phyloP scores from a whole-genome alignment of 306 rosid species.

The Cicer yamashitae region DNA sequence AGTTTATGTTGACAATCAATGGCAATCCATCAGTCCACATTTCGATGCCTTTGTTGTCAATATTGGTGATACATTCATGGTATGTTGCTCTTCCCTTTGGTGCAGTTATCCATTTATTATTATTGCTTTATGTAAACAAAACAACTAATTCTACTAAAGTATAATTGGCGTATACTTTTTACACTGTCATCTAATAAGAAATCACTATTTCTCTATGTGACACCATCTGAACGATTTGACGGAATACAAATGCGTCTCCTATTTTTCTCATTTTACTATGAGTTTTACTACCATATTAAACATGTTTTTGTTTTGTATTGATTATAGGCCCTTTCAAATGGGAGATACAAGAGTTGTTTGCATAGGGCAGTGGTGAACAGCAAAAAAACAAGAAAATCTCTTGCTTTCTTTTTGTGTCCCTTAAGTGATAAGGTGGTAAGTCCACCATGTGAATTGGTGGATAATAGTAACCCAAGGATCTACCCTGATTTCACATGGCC shows the following conservation, averaged over 20 bases:
- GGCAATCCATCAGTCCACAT: conserved; percentile 79
- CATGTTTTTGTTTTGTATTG: background rate
- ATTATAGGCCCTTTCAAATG: conserved; percentile 87
- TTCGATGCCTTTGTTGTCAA: conserved; percentile 88
- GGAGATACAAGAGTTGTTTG: conserved; percentile 92
- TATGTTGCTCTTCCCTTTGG: conserved; percentile 41
- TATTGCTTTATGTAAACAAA: too few relatives aligned
- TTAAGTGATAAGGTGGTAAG: conserved; percentile 78
- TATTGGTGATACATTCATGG: conserved; percentile 99
- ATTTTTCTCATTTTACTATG: background rate
- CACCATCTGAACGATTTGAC: too few relatives aligned
- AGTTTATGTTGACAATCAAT: conserved; percentile 82
- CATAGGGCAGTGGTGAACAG: conserved; percentile 98
- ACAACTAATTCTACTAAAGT: too few relatives aligned
- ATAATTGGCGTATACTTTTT: too few relatives aligned
- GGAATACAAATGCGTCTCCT: too few relatives aligned
- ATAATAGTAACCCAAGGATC: conserved; percentile 57
- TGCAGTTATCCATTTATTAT: background rate
- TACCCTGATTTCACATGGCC: conserved; percentile 99
- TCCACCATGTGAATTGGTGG: conserved; percentile 86
- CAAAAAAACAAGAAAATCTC: conserved; percentile 76
- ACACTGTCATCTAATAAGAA: too few relatives aligned
- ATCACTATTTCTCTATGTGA: too few relatives aligned
- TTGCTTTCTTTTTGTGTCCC: conserved; percentile 96
- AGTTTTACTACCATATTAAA: background rate